Base-by-base conservation (phyloP, 768 basidiomycete species). In the Mycena crocata region DNA sequence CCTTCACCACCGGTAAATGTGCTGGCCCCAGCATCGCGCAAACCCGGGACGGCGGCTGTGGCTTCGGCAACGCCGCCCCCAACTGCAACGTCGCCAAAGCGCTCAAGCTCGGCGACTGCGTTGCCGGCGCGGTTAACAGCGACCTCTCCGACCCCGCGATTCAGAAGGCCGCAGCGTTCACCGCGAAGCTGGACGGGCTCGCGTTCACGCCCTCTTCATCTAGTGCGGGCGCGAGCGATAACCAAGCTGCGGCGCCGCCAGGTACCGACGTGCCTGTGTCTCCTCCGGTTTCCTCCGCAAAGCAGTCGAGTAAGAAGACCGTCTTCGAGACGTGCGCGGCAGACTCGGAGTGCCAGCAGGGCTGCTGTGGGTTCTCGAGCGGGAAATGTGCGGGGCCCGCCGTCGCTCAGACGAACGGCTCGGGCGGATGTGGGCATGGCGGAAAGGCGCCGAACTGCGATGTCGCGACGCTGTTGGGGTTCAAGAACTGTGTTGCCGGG, bases 371-470 rank as follows among this genome's bases (percentile, higher is more conserved):
- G n/a, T 74, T 74, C 69, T 49, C 45, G 31, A 57, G 40, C 26
- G 73, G 73, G 60, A 72, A 72, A 60, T 72, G 73, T 59, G 73
- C 73, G n/a, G 73, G 73, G 28, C 55, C 73, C 35, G 67, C 40
- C 55, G 68, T 74, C 62, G 71, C 73, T 9, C 73, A 72, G 62
- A 60, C 64, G 32, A 69, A 71, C 52, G 72, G 71, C 61, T 45
- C 48, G 26, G 73, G 71, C 31, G 73, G 73, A 26, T 74, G 73
- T 55, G 73, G 73, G 44, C 57, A 55, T 51, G 71, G 71, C 42
- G 57, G 63, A 61, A 31, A 66, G 21, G 10, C 46, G 23, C 68
- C 71, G 30, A 74, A 74, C 65, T 62, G 66, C 69, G 51, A 66
- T 46, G 73, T 69, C 28, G 70, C 72, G 13, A 56, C 59, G 21